phyloP scores from a whole-genome alignment of 305 asterid genomes.

The Galium porrigens region DNA sequence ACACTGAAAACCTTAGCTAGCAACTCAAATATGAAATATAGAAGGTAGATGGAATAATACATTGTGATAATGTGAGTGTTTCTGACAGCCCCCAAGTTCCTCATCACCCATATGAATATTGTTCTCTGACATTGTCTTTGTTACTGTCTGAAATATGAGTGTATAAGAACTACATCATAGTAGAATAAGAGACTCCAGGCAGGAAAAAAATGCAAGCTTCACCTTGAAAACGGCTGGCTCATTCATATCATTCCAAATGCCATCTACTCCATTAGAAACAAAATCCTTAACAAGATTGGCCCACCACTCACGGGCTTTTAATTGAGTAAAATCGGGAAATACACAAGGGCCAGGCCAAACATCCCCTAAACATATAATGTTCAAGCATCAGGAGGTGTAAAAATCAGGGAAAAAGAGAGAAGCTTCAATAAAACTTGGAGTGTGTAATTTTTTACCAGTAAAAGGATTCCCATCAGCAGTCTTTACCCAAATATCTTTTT shows the following conservation, averaged over 20 bases:
- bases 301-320: slow-evolving; percentile 84
- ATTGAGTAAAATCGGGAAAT: slow-evolving; percentile 77
- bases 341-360: slow-evolving; percentile 99
- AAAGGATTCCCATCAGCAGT: slow-evolving; percentile 62
- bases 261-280: slow-evolving; percentile 67
- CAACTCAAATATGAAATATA: not conserved
- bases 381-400: not conserved
- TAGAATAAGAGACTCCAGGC: not conserved
- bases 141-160: slow-evolving; percentile 47
- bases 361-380: slow-evolving; percentile 33
- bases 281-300: slow-evolving; percentile 69
- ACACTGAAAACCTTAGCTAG: not conserved
- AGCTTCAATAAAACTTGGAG: slow-evolving; percentile 10
- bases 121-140: slow-evolving; percentile 94
- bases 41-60: slow-evolving; percentile 26
- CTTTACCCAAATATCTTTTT: slow-evolving; percentile 75
- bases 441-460: slow-evolving; percentile 34
- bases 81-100: slow-evolving; percentile 76
- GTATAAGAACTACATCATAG: not conserved
- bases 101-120: slow-evolving; percentile 77
- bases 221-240: slow-evolving; percentile 98
- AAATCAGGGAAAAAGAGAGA: slow-evolving; percentile 10
- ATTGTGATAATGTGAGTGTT: slow-evolving; percentile 84
- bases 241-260: slow-evolving; percentile 98
- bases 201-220: slow-evolving; percentile 18